phyloP scores from a whole-genome alignment of 192 early-diverging fungal species.

The Coemansia sp. region DNA sequence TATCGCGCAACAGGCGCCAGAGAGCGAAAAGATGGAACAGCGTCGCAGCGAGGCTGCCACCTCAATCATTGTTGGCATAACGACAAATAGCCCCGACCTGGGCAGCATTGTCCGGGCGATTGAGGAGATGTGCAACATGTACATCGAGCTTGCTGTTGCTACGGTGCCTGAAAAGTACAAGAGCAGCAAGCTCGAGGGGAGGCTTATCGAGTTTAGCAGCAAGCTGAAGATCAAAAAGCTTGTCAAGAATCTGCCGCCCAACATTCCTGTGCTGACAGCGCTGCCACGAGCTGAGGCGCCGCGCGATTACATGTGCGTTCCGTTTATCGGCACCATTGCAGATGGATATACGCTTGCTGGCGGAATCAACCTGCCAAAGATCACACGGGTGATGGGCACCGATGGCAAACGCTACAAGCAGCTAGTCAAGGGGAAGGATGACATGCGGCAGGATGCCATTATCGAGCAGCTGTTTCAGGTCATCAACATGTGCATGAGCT shows the following conservation, averaged over 20 bases:
- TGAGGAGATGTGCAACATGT: constrained; percentile 39
- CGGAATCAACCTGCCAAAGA: constrained; percentile 57
- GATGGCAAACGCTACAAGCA: constrained; percentile 53
- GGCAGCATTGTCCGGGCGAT: constrained; percentile 32
- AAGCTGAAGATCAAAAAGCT: constrained; percentile 31
- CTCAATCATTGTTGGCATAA: constrained; percentile 24
- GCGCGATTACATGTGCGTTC: constrained; percentile 40
- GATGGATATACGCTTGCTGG: constrained; percentile 47
- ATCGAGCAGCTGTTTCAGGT: constrained; percentile 67
- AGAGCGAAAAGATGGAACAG: constrained; percentile 47
- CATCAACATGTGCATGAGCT: constrained; percentile 61
- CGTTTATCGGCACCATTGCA: constrained; percentile 33
- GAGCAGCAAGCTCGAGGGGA: constrained; percentile 26
- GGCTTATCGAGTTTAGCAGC: constrained; percentile 28
- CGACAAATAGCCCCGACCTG: constrained; percentile 17
- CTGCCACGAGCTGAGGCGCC: constrained; percentile 25
- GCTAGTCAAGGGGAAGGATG: constrained; percentile 65
- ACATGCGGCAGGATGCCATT: constrained; percentile 75
- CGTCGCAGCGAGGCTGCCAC: constrained; percentile 44
- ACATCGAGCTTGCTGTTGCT: constrained; percentile 41
- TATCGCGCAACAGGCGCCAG: constrained; percentile 14
- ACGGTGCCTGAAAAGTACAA: constrained; percentile 46
- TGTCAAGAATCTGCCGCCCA: constrained; percentile 31
- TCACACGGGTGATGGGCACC: constrained; percentile 38
- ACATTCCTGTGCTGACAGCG: constrained; percentile 43